These are phyloP conservation scores for Xanthoceras sorbifolium DNA, from an alignment of 345 rosid genomes.

Conservation along the genomic window DNA sequence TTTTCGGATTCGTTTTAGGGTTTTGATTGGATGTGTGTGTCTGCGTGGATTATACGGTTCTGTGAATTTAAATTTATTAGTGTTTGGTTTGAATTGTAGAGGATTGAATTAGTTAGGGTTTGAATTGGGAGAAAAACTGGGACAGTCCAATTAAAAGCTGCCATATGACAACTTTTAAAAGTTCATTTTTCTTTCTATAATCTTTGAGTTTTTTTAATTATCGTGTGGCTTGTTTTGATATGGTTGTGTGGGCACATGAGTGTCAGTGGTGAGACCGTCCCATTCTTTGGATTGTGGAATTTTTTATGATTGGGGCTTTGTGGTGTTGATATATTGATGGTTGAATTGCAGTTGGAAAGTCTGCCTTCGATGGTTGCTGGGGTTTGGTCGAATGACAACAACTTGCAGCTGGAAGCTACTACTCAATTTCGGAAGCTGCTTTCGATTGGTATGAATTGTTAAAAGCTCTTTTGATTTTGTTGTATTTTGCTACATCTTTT, in stretches of 20 bases:
- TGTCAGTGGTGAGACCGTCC: neutral
- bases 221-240: neutral
- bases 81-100: no score
- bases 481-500: neutral
- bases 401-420: constrained; percentile 75
- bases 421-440: constrained; percentile 85
- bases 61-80: neutral
- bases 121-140: neutral
- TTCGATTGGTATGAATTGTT: constrained; percentile 57
- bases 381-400: constrained; percentile 55
- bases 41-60: neutral
- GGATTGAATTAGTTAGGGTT: neutral
- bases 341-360: constrained; percentile 64
- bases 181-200: no score
- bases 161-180: neutral
- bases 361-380: constrained; percentile 74
- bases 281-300: neutral
- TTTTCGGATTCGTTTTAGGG: neutral
- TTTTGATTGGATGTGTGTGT: neutral
- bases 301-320: constrained; percentile 7
- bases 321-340: neutral
- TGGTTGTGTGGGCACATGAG: neutral
- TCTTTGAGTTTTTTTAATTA: no score
- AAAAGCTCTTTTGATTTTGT: neutral
- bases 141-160: neutral